Evolutionary conservation across 441 rosid genomes (phyloP).

Genomic region (Melastoma candidum): DNA sequence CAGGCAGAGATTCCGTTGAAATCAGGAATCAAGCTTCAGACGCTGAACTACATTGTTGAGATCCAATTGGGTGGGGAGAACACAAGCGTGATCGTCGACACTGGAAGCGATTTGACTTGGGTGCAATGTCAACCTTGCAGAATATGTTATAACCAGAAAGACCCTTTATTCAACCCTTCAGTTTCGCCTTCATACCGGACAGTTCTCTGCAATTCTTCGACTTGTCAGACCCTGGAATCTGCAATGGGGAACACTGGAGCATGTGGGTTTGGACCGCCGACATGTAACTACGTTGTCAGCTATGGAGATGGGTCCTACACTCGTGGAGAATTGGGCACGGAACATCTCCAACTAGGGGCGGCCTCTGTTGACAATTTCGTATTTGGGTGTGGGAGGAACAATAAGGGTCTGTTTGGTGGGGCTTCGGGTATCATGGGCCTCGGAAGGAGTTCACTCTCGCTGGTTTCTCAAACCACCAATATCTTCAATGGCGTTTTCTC

Average conservation of each 20-base stretch:
- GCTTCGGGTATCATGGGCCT: slow-evolving; percentile 86
- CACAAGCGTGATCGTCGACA: slow-evolving; percentile 68
- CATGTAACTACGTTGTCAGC: slow-evolving; percentile 59
- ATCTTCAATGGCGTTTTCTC: slow-evolving; percentile 72
- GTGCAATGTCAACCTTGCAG: slow-evolving; percentile 88
- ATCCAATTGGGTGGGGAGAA: slow-evolving; percentile 47
- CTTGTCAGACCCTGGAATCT: slow-evolving; percentile 45
- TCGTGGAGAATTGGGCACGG: slow-evolving; percentile 60
- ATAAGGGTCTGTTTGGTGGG: slow-evolving; percentile 73
- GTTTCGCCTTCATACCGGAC: slow-evolving; percentile 46
- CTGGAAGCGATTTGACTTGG: slow-evolving; percentile 96
- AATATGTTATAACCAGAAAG: slow-evolving; percentile 61
- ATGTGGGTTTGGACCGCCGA: slow-evolving; percentile 31
- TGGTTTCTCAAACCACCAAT: slow-evolving; percentile 51
- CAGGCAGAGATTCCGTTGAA: slow-evolving; percentile 41
- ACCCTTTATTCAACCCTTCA: slow-evolving; percentile 63
- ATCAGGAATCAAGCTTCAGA: slow-evolving; percentile 57
- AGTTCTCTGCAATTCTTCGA: slow-evolving; percentile 51
- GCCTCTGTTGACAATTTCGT: slow-evolving; percentile 32
- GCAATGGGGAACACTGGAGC: slow-evolving; percentile 44
- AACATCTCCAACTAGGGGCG: slow-evolving; percentile 39
- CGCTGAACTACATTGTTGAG: slow-evolving; percentile 69
- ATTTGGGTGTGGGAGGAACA: slow-evolving; percentile 80
- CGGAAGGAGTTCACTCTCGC: slow-evolving; percentile 64
- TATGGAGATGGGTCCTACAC: slow-evolving; percentile 93